These are phyloP conservation scores for Fusarium sambucinum DNA, from an alignment of 2,329 filamentous ascomycete genomes.

Conservation along the genomic window DNA sequence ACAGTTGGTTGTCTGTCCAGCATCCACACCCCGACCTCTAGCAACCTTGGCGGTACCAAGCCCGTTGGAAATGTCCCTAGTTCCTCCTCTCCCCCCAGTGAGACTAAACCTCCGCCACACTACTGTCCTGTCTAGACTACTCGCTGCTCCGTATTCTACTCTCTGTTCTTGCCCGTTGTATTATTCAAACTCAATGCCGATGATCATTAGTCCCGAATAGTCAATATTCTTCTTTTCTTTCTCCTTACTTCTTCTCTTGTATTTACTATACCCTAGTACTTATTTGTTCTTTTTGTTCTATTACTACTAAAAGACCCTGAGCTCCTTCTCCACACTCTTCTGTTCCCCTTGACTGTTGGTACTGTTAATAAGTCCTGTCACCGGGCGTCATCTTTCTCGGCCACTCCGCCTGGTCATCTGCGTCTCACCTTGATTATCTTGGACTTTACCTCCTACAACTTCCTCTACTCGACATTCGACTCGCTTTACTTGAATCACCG, in stretches of 20 bases:
- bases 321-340: conserved; percentile 24
- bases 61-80: conserved; percentile 10
- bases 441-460: conserved; percentile 6
- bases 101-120: conserved; percentile 33
- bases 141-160: conserved; percentile 18
- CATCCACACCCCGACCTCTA: conserved; percentile 35
- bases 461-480: not conserved
- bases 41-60: conserved; percentile 23
- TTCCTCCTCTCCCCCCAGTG: not conserved
- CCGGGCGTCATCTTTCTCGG: conserved; percentile 15
- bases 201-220: conserved; percentile 13
- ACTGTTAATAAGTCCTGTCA: conserved; percentile 2
- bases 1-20: conserved; percentile 34
- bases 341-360: conserved; percentile 6
- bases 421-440: conserved; percentile 36
- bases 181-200: conserved; percentile 23
- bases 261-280: conserved; percentile 2
- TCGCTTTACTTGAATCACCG: not conserved
- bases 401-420: conserved; percentile 23
- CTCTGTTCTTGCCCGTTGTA: conserved; percentile 30
- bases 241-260: not conserved
- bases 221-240: not conserved
- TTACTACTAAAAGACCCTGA: conserved; percentile 8
- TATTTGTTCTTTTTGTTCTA: not conserved
- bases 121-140: not conserved